Evolutionary conservation across 2,329 filamentous ascomycete genomes (phyloP), one percentile per base, ranked within the genome.

Genomic region (Phyllosticta paracitricarpa): DNA sequence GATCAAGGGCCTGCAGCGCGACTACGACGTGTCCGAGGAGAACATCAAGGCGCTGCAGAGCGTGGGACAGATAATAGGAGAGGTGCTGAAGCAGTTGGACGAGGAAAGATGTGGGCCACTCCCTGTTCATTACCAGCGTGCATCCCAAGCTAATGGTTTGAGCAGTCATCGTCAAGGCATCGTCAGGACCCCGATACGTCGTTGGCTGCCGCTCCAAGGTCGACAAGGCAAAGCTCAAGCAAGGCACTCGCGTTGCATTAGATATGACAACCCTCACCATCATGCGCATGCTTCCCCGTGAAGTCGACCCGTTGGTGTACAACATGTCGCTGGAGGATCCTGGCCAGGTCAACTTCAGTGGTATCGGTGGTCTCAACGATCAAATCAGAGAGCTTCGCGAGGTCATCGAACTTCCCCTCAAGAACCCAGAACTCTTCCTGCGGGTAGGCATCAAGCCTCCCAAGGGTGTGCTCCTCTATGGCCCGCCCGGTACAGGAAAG

Each of bases 241-340:
- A 99, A 78, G 95, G 95, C 70, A 97, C 93, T 28, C 90, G 94
- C 71, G 94, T 99, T 61, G 93, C 94, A 35, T 87, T 99, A 63
- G 94, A 99, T 72, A 99, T 99, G 94, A 99, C 94, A 58, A 99
- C 94, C 22, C 88, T 99, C 68, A 99, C 94, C 64, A 99, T 99
- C 77, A 99, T 99, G 94, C 90, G 94, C 71, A 99, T 99, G 94
- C 83, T 99, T 55, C 95, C 94, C 63, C 89, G 94, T 75, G 94
- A 99, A 80, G 95, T 99, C 73, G 94, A 99, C 73, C 94, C 94
- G 22, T 82, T 99, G 67, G 94, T 99, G 68, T 99, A 99, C 84
- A 99, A 99, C 82, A 99, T 99, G 94, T 99, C 94, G 22, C 78
- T 99, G 69, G 94, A 99, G 76, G 94, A 99, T 73, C 94, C 94